These are phyloP conservation scores for Tolypocladium sp. DNA, from an alignment of 2,329 filamentous ascomycete genomes.

Conservation along the genomic window DNA sequence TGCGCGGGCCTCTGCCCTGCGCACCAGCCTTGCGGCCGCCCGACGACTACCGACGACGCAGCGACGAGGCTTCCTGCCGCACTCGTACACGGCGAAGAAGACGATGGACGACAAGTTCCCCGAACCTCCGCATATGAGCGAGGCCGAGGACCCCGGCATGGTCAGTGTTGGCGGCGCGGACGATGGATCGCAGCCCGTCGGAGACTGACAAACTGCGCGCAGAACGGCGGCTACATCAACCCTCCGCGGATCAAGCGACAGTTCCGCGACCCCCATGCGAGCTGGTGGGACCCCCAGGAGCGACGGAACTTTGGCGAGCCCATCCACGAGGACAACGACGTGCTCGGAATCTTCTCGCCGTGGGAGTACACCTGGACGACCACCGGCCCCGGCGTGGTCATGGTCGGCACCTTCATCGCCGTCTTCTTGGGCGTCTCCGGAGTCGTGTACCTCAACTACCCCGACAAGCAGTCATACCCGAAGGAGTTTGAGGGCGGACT, in stretches of 20 bases:
- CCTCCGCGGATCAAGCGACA: constrained; percentile 74
- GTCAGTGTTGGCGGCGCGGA: constrained; percentile 30
- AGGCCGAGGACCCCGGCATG: constrained; percentile 58
- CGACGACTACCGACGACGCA: constrained; percentile 45
- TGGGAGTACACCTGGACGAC: constrained; percentile 81
- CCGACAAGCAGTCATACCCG: constrained; percentile 61
- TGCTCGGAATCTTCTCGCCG: constrained; percentile 80
- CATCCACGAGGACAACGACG: constrained; percentile 92
- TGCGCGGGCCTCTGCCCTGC: constrained; percentile 37
- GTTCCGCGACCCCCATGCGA: constrained; percentile 83
- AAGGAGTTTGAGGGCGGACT: constrained; percentile 65
- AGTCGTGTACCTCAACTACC: constrained; percentile 59
- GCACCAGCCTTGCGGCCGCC: constrained; percentile 33
- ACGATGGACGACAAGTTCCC: constrained; percentile 44
- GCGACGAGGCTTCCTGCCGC: constrained; percentile 48
- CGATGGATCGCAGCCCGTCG: no score
- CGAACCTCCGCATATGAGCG: constrained; percentile 36
- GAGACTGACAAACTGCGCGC: constrained; percentile 4
- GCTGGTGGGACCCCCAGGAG: constrained; percentile 98
- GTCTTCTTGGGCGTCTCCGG: constrained; percentile 57
- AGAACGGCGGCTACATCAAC: constrained; percentile 83
- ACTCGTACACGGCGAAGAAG: constrained; percentile 34
- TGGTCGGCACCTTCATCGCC: constrained; percentile 59
- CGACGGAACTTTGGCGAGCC: constrained; percentile 94
- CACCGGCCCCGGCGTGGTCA: constrained; percentile 58